These are phyloP conservation scores for Immersiella caudata DNA, from an alignment of 495 filamentous ascomycete species.

Conservation along the genomic window DNA sequence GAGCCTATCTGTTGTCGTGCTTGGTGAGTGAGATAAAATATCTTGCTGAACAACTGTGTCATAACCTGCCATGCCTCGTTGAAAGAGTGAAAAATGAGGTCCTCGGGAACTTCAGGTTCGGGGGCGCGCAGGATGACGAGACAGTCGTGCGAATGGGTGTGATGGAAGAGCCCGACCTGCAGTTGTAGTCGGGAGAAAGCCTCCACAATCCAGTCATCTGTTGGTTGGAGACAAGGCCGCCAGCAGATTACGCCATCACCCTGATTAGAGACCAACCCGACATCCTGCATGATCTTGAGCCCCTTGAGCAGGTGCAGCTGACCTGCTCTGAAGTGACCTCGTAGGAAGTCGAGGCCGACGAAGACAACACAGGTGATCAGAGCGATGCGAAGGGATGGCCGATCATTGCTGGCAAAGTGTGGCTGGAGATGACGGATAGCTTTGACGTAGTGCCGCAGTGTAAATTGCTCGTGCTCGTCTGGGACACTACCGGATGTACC, in stretches of 20 bases:
- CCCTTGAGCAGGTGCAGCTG: constrained; percentile 50
- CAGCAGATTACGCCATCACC: constrained; percentile 11
- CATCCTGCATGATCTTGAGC: constrained; percentile 32
- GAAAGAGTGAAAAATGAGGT: constrained; percentile 28
- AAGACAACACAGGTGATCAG: constrained; percentile 60
- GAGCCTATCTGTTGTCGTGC: neutral
- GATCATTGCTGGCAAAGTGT: constrained; percentile 29
- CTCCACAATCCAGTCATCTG: constrained; percentile 44
- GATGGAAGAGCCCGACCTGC: constrained; percentile 34
- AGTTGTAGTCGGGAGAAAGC: constrained; percentile 41
- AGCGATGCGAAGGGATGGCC: constrained; percentile 39
- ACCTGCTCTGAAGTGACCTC: constrained; percentile 45
- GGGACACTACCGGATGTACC: constrained; percentile 2
- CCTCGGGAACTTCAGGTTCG: constrained; percentile 1
- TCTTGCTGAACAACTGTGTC: constrained; percentile 36
- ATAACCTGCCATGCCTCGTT: constrained; percentile 33
- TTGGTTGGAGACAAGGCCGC: constrained; percentile 20
- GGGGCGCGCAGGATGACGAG: constrained; percentile 14
- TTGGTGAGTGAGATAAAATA: constrained; percentile 35
- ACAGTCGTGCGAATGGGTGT: constrained; percentile 21
- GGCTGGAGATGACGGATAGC: constrained; percentile 43
- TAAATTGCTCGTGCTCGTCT: constrained; percentile 39
- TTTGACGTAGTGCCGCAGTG: constrained; percentile 46
- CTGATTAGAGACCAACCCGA: neutral
- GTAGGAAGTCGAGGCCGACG: constrained; percentile 57